phyloP scores from a whole-genome alignment of 805 yeast species.

The Grigorovia humatica region DNA sequence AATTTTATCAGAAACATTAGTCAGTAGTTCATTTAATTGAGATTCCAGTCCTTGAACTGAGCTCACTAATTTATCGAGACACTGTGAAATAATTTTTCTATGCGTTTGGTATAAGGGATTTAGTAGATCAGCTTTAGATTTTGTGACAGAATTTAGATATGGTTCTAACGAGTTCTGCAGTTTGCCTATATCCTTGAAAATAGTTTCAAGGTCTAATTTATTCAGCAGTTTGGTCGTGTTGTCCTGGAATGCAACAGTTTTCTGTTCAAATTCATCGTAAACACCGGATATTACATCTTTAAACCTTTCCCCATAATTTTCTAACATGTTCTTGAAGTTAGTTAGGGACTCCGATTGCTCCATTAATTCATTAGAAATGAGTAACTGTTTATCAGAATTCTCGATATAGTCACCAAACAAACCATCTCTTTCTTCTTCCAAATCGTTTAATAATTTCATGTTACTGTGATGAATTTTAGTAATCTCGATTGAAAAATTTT shows the following conservation, averaged over 20 bases:
- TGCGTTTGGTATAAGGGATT: neutral
- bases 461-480: slow-evolving; percentile 10
- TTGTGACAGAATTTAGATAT: neutral
- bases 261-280: slow-evolving; percentile 15
- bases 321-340: neutral
- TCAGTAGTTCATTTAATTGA: neutral
- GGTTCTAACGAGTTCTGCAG: neutral
- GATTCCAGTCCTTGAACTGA: slow-evolving; percentile 3
- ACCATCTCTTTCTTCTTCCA: slow-evolving; percentile 10
- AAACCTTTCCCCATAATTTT: slow-evolving; percentile 3
- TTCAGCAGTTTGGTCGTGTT: slow-evolving; percentile 1
- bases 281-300: slow-evolving; percentile 11
- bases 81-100: neutral
- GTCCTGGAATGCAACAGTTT: slow-evolving; percentile 11
- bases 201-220: neutral
- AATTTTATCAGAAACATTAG: neutral
- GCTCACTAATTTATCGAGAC: slow-evolving; percentile 1
- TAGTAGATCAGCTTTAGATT: neutral
- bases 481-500: slow-evolving; percentile 10
- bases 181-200: neutral
- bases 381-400: slow-evolving; percentile 8
- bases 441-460: slow-evolving; percentile 5
- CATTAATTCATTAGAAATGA: slow-evolving; percentile 10
- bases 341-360: slow-evolving; percentile 8
- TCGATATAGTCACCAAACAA: slow-evolving; percentile 11